These are phyloP conservation scores for Mentha longifolia DNA, from an alignment of 257 asterid genomes.

Conservation along the genomic window DNA sequence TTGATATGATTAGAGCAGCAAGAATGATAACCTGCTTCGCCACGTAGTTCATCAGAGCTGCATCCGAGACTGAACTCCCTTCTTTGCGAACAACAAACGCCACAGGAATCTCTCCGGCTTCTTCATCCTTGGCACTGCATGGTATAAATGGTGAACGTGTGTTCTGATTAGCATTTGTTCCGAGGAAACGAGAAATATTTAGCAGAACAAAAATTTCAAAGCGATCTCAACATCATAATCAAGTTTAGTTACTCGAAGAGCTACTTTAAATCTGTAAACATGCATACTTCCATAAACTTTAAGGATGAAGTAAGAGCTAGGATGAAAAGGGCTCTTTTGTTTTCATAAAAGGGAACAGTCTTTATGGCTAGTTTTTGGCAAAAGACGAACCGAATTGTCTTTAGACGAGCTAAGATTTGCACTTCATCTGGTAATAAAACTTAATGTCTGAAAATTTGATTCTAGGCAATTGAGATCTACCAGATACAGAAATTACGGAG, in stretches of 20 bases:
- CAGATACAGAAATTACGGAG: not conserved
- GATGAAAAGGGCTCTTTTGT: not conserved
- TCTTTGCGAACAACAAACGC: conserved; percentile 71
- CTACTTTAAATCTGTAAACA: not conserved
- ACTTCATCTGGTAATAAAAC: not conserved
- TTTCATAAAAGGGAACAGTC: not conserved
- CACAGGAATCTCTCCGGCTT: conserved; percentile 88
- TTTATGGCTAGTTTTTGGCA: not conserved
- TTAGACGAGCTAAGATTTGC: not conserved
- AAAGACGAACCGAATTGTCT: no score
- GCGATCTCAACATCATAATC: not conserved
- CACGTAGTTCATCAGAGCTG: conserved; percentile 58
- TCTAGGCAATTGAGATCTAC: not conserved
- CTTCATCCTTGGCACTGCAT: conserved; percentile 65
- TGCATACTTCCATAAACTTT: no score
- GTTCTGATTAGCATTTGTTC: not conserved
- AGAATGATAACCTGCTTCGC: conserved; percentile 60
- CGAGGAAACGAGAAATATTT: not conserved
- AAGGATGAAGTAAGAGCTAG: not conserved
- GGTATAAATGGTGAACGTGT: not conserved
- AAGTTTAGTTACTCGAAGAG: not conserved
- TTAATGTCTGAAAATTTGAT: not conserved
- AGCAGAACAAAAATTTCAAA: not conserved
- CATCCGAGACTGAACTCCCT: conserved; percentile 53
- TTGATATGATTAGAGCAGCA: not conserved